Conservation (phyloP, 768 basidiomycete species). For the Dentipellis fragilis region DNA sequence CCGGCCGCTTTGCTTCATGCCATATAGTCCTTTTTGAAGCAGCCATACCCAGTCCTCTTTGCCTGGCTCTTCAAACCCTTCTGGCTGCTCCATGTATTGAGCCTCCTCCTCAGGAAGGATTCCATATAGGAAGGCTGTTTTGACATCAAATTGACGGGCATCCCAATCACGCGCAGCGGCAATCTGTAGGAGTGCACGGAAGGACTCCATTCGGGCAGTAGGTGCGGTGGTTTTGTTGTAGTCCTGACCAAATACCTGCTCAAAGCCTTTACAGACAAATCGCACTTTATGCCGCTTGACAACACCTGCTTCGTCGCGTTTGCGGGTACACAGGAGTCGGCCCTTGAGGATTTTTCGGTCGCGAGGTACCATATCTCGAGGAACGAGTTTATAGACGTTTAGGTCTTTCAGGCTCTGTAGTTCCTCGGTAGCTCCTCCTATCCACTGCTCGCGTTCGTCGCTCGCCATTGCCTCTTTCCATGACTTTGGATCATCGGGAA, state of each 20-base stretch:
- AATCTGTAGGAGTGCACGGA: conserved; percentile 26
- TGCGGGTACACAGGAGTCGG: conserved; percentile 20
- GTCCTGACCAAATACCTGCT: conserved; percentile 31
- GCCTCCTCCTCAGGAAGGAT: conserved; percentile 17
- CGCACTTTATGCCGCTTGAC: conserved; percentile 25
- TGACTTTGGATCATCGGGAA: conserved; percentile 12
- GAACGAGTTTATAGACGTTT: conserved; percentile 15
- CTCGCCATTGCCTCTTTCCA: conserved; percentile 14
- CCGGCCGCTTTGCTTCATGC: conserved; percentile 26
- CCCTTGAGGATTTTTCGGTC: conserved; percentile 16
- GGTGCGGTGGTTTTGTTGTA: conserved; percentile 33
- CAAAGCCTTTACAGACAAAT: conserved; percentile 32
- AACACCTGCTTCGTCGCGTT: conserved; percentile 18
- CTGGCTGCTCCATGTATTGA: conserved; percentile 26
- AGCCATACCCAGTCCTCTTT: conserved; percentile 1
- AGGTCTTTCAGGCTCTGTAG: conserved; percentile 9
- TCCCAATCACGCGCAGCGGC: conserved; percentile 26
- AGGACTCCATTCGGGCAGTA: conserved; percentile 28
- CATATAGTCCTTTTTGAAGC: conserved; percentile 22
- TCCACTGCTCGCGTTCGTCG: conserved; percentile 15
- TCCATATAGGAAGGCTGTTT: conserved; percentile 30
- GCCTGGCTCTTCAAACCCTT: conserved; percentile 12
- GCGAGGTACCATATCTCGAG: conserved; percentile 11
- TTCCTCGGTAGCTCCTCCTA: conserved; percentile 15
- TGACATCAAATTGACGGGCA: conserved; percentile 29